Evolutionary conservation across 176 grass and related monocot genomes (phyloP), one percentile per base, ranked within the genome.

Genomic region (Pontederia crassipes): DNA sequence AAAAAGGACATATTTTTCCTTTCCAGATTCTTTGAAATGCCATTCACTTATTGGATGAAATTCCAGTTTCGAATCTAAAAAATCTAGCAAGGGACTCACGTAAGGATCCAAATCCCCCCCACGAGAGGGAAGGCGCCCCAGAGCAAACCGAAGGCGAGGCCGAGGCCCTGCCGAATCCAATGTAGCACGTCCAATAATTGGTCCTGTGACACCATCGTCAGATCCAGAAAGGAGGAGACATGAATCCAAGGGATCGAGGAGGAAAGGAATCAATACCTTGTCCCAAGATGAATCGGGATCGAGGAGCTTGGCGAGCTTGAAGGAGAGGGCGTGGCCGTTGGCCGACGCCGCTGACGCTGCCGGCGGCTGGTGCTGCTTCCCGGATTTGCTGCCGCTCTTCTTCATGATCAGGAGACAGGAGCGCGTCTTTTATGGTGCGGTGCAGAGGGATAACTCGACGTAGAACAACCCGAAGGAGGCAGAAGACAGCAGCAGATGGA

Each of bases 151-250:
- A 82, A 95, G 59, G 67, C 45, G 40, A 95, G 90, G 46, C 72
- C 90, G 15, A 87, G 45, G 24, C 12, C 86, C 77, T 95, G 90
- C 26, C 90, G 86, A 73, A 95, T 95, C 86, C 90, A 95, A 76
- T 95, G 86, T 68, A 95, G 62, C 14, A 79, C 87, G 59, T 90
- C 90, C 17, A 85, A 73, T 72, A 95, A 78, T 71, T 84, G 83
- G 76, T 95, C 86, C 90, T 95, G 32, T 40, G 32, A 16, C 14
- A 48, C 64, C 24, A 10, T 46, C 58, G 28, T 60, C 29, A 54
- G 26, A 27, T 49, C 11, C 17, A 58, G 28, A 69, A 8, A 54
- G 14, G 14, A 54, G 51, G 12, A 54, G 14, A 54, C 51, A 17
- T 4, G 51, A 54, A 15, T 16, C 14, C 76, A 10, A 35, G 45